phyloP scores from a whole-genome alignment of 2,329 filamentous ascomycete genomes.

The Penicillium aurantiogriseum region DNA sequence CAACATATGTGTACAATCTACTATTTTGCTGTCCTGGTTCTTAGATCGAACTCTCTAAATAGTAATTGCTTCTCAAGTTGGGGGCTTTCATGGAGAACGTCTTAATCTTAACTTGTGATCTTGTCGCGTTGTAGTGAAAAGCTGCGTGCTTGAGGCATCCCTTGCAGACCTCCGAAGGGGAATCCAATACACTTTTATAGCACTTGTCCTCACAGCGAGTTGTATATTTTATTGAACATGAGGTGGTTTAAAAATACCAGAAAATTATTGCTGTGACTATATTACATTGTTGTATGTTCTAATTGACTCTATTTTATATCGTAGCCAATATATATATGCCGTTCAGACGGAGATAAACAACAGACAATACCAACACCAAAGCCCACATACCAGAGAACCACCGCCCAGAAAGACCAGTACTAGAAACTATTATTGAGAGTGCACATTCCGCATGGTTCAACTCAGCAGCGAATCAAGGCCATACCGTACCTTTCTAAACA shows the following conservation, averaged over 20 bases:
- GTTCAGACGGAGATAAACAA: not conserved
- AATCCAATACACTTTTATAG: not conserved
- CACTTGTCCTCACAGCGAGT: not conserved
- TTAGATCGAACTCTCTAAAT: not conserved
- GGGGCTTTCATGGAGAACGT: not conserved
- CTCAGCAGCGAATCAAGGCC: not conserved
- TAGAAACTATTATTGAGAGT: not conserved
- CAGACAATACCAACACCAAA: not conserved
- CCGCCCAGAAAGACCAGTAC: not conserved
- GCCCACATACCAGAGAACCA: constrained; percentile 1
- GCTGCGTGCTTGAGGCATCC: not conserved
- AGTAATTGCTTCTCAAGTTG: not conserved
- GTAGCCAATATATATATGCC: not conserved
- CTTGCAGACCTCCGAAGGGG: not conserved
- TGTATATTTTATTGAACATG: too few relatives aligned
- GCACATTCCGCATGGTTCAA: constrained; percentile 10
- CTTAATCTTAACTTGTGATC: too few relatives aligned
- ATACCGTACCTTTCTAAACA: not conserved
- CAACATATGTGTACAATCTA: not conserved
- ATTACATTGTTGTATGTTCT: not conserved
- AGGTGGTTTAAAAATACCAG: too few relatives aligned
- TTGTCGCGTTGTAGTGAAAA: not conserved
- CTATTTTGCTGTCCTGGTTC: not conserved
- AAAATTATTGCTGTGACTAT: too few relatives aligned
- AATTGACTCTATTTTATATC: not conserved